Evolutionary conservation across 2,329 filamentous ascomycete genomes (phyloP).

Genomic region (Colletotrichum karsti): DNA sequence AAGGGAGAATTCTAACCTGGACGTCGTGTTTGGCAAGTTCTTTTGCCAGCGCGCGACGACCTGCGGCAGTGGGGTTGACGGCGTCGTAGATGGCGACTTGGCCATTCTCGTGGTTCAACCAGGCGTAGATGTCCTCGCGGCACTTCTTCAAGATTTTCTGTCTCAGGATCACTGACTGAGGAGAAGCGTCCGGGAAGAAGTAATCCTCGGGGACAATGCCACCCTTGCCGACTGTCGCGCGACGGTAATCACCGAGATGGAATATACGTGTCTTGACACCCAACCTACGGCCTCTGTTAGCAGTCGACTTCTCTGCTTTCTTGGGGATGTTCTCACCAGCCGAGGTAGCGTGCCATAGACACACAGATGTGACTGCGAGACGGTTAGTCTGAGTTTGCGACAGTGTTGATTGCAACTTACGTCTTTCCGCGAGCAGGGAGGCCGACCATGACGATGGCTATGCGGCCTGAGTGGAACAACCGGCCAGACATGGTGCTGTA

Average conservation of each 20-base stretch:
- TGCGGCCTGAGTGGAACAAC: constrained; percentile 95
- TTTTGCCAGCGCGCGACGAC: constrained; percentile 85
- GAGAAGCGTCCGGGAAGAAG: constrained; percentile 95
- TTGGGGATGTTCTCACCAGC: constrained; percentile 67
- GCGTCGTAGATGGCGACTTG: constrained; percentile 99
- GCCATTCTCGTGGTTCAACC: constrained; percentile 95
- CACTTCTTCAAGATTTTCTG: constrained; percentile 99
- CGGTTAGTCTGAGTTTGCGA: background rate
- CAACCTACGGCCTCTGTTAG: constrained; percentile 64
- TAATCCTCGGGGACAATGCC: constrained; percentile 94
- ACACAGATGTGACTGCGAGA: constrained; percentile 84
- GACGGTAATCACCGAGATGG: constrained; percentile 94
- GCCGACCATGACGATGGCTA: constrained; percentile 96
- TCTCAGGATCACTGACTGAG: constrained; percentile 88
- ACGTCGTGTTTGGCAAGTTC: constrained; percentile 99
- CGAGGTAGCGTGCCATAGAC: constrained; percentile 90
- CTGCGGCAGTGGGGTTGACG: constrained; percentile 88
- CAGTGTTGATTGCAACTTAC: constrained; percentile 53
- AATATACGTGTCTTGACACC: constrained; percentile 99
- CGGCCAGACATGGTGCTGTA: constrained; percentile 98
- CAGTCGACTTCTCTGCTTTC: constrained; percentile 26
- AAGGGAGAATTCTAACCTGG: constrained; percentile 62
- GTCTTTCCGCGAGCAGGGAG: constrained; percentile 96
- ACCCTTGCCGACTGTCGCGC: constrained; percentile 85
- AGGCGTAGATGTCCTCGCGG: constrained; percentile 94